Base-by-base conservation (phyloP, 1,284 basidiomycete species). In the Rhodotorula sp. region DNA sequence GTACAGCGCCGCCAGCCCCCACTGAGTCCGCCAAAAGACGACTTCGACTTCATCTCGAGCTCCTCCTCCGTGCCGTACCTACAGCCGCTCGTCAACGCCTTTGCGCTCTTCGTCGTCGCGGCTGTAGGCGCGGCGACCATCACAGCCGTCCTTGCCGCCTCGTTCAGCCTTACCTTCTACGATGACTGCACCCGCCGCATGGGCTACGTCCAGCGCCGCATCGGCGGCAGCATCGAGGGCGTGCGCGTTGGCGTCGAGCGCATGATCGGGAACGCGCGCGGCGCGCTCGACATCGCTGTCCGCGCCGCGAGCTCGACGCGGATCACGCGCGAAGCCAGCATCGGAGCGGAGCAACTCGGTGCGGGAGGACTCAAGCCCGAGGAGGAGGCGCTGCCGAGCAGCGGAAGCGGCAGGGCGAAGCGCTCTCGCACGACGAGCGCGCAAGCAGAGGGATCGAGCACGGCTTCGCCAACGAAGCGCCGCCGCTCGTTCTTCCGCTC, bases 121-220 rank as follows among this genome's bases (percentile, higher is more conserved):
- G 56, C 67, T n/a, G 46, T 75, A 50, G 70, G 69, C 2, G 64
- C 58, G 34, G 16, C 68, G 44, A 67, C 74, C 12, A 52, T 75
- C 45, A 66, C 66, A 4, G 61, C 68, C 45, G 74, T 75, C 46
- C 65, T 75, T 27, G 54, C 70, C 61, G 41, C 66, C 7, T 68
- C 66, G 9, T 71, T 73, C 62, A 59, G 69, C 21, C 57, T 73
- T 21, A 73, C 74, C 0, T 68, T 75, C 55, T 73, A 69, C 53
- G 74, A 75, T 56, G 74, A 75, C 55, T 73, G 64, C 54, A 21
- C 50, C 21, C 48, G 53, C 49, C 52, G 72, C 14, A 19, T 73
- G 41, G 65, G 45, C 7, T 45, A 27, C 23, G 60, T 73, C n/a
- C 46, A 57, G 52, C 68, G 68, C 14, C 50, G 54, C 9, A 54